phyloP scores from a whole-genome alignment of 371 early-diverging fungal genomes.

The Mortierella sp. region DNA sequence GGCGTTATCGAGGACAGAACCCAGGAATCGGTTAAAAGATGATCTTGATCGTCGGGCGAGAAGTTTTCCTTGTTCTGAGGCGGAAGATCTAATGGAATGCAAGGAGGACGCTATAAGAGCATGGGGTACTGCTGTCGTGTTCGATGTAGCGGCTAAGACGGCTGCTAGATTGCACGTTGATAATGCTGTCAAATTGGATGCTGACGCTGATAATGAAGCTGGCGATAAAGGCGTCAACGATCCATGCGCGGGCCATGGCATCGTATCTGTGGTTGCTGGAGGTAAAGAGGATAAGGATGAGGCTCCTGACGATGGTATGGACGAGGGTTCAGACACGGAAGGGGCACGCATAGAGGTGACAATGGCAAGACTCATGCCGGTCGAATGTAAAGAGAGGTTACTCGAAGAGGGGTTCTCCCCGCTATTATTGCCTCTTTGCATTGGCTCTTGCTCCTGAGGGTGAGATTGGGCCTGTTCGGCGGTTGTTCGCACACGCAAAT shows the following conservation, averaged over 20 bases:
- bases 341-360: not conserved
- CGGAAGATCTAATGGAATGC: not conserved
- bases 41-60: constrained; percentile 17
- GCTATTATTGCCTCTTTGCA: not conserved
- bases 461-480: constrained; percentile 27
- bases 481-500: constrained; percentile 37
- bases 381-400: too few relatives aligned
- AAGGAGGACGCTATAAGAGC: not conserved
- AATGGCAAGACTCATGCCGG: not conserved
- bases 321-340: not conserved
- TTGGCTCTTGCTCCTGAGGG: constrained; percentile 24
- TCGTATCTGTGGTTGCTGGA: not conserved
- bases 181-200: not conserved
- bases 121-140: not conserved
- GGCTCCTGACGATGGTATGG: not conserved
- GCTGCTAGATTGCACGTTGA: not conserved
- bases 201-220: not conserved
- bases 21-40: constrained; percentile 12
- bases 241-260: not conserved
- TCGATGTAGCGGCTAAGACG: not conserved
- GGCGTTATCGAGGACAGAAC: constrained; percentile 20
- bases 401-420: not conserved
- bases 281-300: not conserved
- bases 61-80: constrained; percentile 10
- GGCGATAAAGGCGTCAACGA: not conserved